Evolutionary conservation across 1,284 basidiomycete genomes (phyloP), one percentile per base, ranked within the genome.

Genomic region (Golubevia pallescens): DNA sequence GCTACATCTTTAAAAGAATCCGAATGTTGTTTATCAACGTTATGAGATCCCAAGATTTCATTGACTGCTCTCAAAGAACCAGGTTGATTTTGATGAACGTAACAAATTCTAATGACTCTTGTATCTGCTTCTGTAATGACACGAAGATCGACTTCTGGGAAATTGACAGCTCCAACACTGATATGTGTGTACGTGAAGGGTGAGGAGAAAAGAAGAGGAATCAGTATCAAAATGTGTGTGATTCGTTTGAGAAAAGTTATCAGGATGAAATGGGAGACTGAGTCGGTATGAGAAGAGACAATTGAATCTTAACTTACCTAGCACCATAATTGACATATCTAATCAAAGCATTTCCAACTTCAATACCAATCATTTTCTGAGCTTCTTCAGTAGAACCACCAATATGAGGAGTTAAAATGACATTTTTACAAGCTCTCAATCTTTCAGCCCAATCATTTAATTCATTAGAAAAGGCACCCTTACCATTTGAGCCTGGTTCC

Each of bases 61-160:
- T 85, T 85, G 66, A 85, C 71, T 10, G 78, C 80, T 16, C 80
- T 74, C 62, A 85, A 69, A 51, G 79, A 75, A 67, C 82, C 82
- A 23, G 82, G 82, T 68, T 83, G 80, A 74, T 85, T 85, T 69
- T 77, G 74, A 64, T 85, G 82, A 51, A 85, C 82, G 69, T 85
- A 81, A 72, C 82, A 85, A 58, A 85, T 76, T 57, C 82, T 75
- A 28, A 81, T 78, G 52, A 78, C 75, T 34, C 77, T 67, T 60
- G 19, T 67, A 63, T 85, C 82, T 13, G 73, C 75, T 61, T 81
- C 80, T 52, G 79, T 83, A 34, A 85, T 85, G 3, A 75, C 77
- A 61, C 82, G 77, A 16, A 85, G 71, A 60, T 80, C 77, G 38
- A 85, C 82, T 65, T 85, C 82, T 63, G 82, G 82, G 78, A 85